Evolutionary conservation across 768 basidiomycete genomes (phyloP), one percentile per base, ranked within the genome.

Genomic region (Pleurotus giganteus): DNA sequence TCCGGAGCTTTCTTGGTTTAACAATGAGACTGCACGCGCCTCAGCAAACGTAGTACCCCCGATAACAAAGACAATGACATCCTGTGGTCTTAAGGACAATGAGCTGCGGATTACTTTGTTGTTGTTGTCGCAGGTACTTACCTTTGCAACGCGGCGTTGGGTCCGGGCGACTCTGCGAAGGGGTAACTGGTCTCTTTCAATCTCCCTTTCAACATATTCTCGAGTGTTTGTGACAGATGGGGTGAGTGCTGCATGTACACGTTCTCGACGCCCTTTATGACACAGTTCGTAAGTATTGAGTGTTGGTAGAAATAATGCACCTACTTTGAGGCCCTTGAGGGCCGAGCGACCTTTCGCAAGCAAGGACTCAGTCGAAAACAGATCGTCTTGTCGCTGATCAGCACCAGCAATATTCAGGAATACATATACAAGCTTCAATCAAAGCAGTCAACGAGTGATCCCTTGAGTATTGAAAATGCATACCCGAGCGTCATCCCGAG

Each of bases 191-290:
- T 80, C 60, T 99, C 97, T 61, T 83, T 86, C 56, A 99, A 70
- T 52, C 88, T 79, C 8, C 94, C 95, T 66, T 85, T 92, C 63
- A 95, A 81, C 3, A 99, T 71, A 50, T 89, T 81, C 63, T 99
- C 97, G 13, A 98, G 71, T 2, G 96, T 98, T 65, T 97, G 89
- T 1, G 89, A 86, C 4, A 99, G 76, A 69, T 95, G 94, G 5
- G 97, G 97, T 13, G 85, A 86, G 63, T 98, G 97, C 62, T 98
- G 97, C 54, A 94, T 99, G 67, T 98, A 99, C 13, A 98, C 95
- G 63, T 99, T 99, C 71, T 99, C 97, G 3, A 98, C 96, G 2
- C 97, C 97, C 92, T 95, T 53, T 3, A 32, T 13, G 28, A 47
- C 28, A 36, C 29, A 28, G 55, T 65, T 11, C 39, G 44, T 24